A percentile compares a stretch with the other conserved stretches of the same genome.
These are phyloP conservation scores for thale cress (Arabidopsis thaliana) DNA, from an alignment of 345 rosid species.

Conservation along the genomic window TAIR10.1 NC_003075.7:8495001-8495500, in stretches of 20 bases:
- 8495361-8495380: too few relatives aligned
- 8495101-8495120: not conserved
- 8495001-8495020: not conserved
- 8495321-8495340: too few relatives aligned
- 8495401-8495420: not conserved
- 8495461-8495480: not conserved
- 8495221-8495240: slow-evolving; percentile 21
- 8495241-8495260: not conserved
- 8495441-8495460: slow-evolving; percentile 1
- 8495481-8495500: slow-evolving; percentile 14
- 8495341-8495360: too few relatives aligned
- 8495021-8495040: not conserved
- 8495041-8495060: not conserved
- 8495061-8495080: not conserved
- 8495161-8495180: slow-evolving; percentile 9
- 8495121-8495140: not conserved
- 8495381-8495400: slow-evolving; percentile 6
- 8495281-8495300: not conserved
- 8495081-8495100: not conserved
- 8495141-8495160: not conserved
- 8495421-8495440: not conserved
- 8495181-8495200: slow-evolving; percentile 18
- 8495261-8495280: not conserved
- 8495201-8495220: slow-evolving; percentile 16
- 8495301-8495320: too few relatives aligned